Base-by-base conservation (phyloP, 495 filamentous ascomycete species). In the Aspergillus ellipticus region DNA sequence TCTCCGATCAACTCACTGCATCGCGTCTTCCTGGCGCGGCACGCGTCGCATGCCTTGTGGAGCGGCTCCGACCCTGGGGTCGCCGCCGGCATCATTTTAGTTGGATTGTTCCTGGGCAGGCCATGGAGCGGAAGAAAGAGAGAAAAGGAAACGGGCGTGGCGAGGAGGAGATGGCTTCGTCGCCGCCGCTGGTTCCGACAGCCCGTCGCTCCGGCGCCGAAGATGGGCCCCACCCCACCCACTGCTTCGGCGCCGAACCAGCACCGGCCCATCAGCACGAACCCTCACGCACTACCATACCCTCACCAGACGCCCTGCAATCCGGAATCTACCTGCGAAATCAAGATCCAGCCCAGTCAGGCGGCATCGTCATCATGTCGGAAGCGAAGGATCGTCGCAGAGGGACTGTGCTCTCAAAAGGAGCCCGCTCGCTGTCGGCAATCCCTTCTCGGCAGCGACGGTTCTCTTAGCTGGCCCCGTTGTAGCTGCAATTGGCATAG, bases 11-110 rank as follows among this genome's bases (percentile, higher is more conserved):
- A 47, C 43, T 47, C 21, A 47, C 43, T 47, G 43, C 43, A 47
- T 26, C 43, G 43, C 21, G 43, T 47, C 21, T 47, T 47, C 43
- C 43, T 22, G 21, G 20, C 24, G 17, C 43, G 19, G 24, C 43
- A 47, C 19, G 43, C 43, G 43, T 47, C 43, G 43, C 43, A 47
- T 13, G 43, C 43, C 13, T 47, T 47, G 21, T 47, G 43, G 20
- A 47, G 43, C 10, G 43, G 20, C 4, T 22, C 43, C 13, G 43
- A 47, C 17, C 43, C 24, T 28, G 19, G n/a, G 21, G 6, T 26
- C 43, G 19, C 43, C 20, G 43, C 43, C 24, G 43, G 26, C 43
- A 47, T 47, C 9, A 26, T 47, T 15, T 13, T 15, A 21, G 15
- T 13, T n/a, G 15, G 21, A 47, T 6, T 4, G 21, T 24, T 19